These are phyloP conservation scores for Omphalea diandra DNA, from an alignment of 441 rosid genomes.

Conservation along the genomic window DNA sequence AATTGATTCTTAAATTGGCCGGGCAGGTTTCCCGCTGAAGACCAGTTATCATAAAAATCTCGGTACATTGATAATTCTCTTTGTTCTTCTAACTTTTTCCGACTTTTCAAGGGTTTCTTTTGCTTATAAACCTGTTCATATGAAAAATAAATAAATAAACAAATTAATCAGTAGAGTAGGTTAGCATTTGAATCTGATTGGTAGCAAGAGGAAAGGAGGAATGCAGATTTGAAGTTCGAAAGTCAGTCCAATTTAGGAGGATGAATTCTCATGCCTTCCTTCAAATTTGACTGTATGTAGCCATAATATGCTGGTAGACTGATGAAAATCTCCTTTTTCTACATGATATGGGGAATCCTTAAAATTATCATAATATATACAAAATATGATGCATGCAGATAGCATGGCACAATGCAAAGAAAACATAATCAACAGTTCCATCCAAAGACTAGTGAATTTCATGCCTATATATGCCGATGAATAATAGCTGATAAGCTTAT, in stretches of 20 bases:
- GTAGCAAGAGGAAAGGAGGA: background rate
- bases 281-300: background rate
- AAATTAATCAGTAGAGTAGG: background rate
- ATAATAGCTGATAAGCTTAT: background rate
- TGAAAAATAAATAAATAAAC: constrained; percentile 9
- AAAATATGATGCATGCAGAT: background rate
- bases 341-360: background rate
- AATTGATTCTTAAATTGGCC: constrained; percentile 48
- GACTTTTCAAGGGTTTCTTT: constrained; percentile 47
- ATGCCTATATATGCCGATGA: background rate
- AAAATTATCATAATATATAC: too few relatives aligned
- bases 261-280: background rate
- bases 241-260: background rate
- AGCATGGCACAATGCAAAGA: background rate
- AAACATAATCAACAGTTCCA: background rate
- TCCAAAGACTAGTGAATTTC: background rate
- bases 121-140: constrained; percentile 48
- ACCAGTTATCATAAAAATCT: constrained; percentile 43
- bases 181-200: background rate
- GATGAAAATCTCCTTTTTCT: background rate
- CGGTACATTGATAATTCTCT: constrained; percentile 40
- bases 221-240: background rate
- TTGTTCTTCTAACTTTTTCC: constrained; percentile 42
- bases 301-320: background rate
- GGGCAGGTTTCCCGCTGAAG: constrained; percentile 40